These are phyloP conservation scores for Piper longum DNA, from an alignment of 164 flowering plant species.

Conservation along the genomic window DNA sequence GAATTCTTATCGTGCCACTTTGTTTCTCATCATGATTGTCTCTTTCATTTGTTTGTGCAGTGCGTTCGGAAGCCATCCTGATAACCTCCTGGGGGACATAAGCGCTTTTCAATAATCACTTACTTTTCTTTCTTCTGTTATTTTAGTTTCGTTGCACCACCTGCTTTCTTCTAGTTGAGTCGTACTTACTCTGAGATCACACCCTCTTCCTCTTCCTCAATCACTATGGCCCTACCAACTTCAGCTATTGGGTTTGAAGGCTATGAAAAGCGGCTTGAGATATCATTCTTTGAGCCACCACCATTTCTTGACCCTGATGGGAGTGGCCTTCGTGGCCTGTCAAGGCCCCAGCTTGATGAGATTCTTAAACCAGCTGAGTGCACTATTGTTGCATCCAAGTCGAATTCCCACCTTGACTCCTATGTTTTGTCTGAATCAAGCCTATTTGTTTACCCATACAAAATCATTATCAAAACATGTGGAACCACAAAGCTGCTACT, in stretches of 20 bases:
- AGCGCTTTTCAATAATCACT: neutral
- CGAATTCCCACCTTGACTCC: slow-evolving; percentile 55
- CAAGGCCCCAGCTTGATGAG: slow-evolving; percentile 53
- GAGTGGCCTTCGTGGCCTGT: slow-evolving; percentile 44
- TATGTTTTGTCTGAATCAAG: slow-evolving; percentile 87
- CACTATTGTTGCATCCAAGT: slow-evolving; percentile 59
- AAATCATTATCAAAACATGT: slow-evolving; percentile 74
- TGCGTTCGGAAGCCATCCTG: slow-evolving; percentile 84
- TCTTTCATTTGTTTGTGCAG: slow-evolving; percentile 29
- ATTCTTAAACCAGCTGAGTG: slow-evolving; percentile 64
- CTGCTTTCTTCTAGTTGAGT: neutral
- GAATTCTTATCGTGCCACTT: neutral
- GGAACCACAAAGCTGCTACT: slow-evolving; percentile 76
- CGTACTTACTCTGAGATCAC: slow-evolving; percentile 2
- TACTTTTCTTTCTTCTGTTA: neutral
- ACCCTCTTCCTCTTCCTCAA: neutral
- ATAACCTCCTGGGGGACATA: slow-evolving; percentile 14
- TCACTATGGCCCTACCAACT: slow-evolving; percentile 26
- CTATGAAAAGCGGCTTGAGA: slow-evolving; percentile 76
- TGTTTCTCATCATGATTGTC: no score
- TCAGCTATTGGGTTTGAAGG: slow-evolving; percentile 93
- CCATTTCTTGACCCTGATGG: slow-evolving; percentile 47
- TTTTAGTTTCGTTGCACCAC: neutral
- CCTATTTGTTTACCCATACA: slow-evolving; percentile 71
- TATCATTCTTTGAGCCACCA: slow-evolving; percentile 46